Percentiles rank a stretch among this genome's conserved stretches.
Evolutionary conservation across 768 basidiomycete species (phyloP).

Genomic region (Agaricus blazei): DNA sequence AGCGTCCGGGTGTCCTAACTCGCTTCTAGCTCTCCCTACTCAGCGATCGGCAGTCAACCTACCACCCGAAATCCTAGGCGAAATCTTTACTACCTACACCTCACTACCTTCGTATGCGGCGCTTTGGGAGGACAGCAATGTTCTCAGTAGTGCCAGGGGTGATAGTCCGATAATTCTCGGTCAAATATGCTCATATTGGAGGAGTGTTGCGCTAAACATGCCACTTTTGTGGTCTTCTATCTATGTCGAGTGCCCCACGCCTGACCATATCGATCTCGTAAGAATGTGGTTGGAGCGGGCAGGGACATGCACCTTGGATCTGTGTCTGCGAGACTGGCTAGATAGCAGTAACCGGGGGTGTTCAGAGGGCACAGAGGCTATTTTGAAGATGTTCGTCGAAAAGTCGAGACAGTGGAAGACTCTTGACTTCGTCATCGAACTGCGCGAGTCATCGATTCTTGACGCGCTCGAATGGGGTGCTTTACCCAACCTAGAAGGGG

Average conservation of each 20-base stretch:
- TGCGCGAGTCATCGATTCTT: not conserved
- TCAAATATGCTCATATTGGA: conserved; percentile 7
- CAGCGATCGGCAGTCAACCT: not conserved
- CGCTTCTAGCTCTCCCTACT: not conserved
- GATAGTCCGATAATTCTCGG: conserved; percentile 1
- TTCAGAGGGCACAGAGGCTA: not conserved
- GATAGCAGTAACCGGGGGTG: conserved; percentile 2
- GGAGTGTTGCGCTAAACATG: not conserved
- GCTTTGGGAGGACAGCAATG: not conserved
- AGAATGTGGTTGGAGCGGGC: conserved; percentile 6
- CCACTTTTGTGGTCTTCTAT: conserved; percentile 4
- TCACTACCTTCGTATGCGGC: not conserved
- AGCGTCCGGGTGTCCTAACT: not conserved
- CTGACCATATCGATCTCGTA: not conserved
- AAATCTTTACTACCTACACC: conserved; percentile 6
- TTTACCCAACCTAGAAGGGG: not conserved
- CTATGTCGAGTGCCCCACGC: conserved; percentile 1
- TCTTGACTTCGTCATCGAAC: conserved; percentile 3
- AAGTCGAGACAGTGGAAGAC: not conserved
- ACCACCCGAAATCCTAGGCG: conserved; percentile 2
- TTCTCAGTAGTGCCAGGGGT: not conserved
- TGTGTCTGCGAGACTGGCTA: conserved; percentile 1
- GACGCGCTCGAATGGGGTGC: not conserved
- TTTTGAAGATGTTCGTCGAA: not conserved
- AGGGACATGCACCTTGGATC: not conserved